Evolutionary conservation across 768 basidiomycete species (phyloP), one percentile per base, ranked within the genome.

Genomic region (Rhodocollybia butyracea): DNA sequence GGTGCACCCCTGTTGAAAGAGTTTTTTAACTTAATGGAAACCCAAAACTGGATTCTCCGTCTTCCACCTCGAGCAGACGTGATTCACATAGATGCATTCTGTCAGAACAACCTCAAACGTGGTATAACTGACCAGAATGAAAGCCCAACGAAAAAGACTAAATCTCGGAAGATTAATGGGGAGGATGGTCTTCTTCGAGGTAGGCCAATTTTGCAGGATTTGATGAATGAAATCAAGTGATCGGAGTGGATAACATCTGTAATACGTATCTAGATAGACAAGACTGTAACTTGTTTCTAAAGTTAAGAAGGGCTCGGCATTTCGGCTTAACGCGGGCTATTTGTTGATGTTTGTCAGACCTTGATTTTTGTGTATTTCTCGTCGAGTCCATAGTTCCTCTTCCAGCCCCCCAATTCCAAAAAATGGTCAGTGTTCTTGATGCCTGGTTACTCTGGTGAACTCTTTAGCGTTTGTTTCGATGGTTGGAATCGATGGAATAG

Each of bases 1-100:
- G 65, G 68, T 26, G 79, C 82, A 0, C 69, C 83, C 0, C 68
- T 97, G 29, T 72, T 98, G 34, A 66, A 71, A 2, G 81, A 88
- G 26, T 95, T 98, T 71, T 83, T 98, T 59, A 66, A 72, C 10
- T 74, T 98, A 46, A 87, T 97, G 83, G 80, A 89, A 10, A 73
- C 66, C 26, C 78, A 76, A 48, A 71, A 73, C 0, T 98, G 97
- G 97, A 80, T 91, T 29, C 69, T 89, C 41, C 58, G 61, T 11
- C 73, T 97, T 46, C 80, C 77, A 0, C 60, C 72, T 3, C 73
- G 74, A 12, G 86, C 90, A 1, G 77, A 89, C 57, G 59, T 52
- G 26, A 60, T 77, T 55, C 89, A 91, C 68, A 68, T 66, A 11
- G 54, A 57, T 66, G 30, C 34, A 60, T 53, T 46, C 52, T 52